Evolutionary conservation across 305 asterid genomes (phyloP).

Genomic region (Fraxinus greggii): DNA sequence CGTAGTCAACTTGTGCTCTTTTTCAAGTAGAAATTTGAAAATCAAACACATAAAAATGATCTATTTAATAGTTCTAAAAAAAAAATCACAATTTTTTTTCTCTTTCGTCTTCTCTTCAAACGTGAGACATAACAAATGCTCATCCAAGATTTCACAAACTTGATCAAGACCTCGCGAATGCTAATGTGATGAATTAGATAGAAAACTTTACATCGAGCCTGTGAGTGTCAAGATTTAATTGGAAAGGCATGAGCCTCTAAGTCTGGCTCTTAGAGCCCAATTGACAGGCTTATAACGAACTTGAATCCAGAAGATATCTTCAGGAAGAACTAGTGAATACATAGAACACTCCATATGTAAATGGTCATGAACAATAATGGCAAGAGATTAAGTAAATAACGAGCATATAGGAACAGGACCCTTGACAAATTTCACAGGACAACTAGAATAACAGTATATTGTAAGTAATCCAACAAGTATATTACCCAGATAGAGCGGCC

Average conservation of each 20-base stretch:
- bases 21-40: background rate
- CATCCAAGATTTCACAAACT: background rate
- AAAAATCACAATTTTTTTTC: background rate
- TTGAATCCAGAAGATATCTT: background rate
- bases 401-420: background rate
- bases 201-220: background rate
- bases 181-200: background rate
- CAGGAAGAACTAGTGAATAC: background rate
- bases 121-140: background rate
- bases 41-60: background rate
- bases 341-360: background rate
- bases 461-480: constrained; percentile 16
- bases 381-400: background rate
- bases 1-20: background rate
- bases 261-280: background rate
- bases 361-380: background rate
- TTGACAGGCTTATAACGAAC: background rate
- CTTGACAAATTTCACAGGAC: background rate
- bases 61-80: background rate
- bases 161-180: background rate
- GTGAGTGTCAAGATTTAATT: background rate
- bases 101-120: background rate
- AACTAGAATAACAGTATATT: constrained; percentile 10
- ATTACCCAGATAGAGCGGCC: constrained; percentile 95
- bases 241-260: background rate